Conservation (phyloP, 1,284 basidiomycete genomes). For the Schizopora paradoxa region DNA sequence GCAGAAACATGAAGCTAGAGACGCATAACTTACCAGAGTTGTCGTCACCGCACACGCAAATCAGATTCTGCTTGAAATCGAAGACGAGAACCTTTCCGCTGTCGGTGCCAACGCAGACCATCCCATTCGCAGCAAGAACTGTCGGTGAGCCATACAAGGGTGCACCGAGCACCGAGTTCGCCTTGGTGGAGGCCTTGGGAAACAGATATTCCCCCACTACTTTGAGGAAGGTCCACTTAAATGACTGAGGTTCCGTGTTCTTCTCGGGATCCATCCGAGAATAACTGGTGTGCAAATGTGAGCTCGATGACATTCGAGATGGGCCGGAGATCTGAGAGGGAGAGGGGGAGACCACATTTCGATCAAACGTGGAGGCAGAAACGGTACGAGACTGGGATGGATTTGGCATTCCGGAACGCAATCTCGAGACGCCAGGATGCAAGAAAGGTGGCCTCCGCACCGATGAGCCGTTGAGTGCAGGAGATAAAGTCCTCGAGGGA, state of each 20-base stretch:
- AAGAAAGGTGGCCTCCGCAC: constrained; percentile 47
- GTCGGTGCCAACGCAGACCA: constrained; percentile 87
- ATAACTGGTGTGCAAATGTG: constrained; percentile 40
- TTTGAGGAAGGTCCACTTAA: constrained; percentile 76
- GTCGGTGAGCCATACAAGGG: constrained; percentile 63
- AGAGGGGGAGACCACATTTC: constrained; percentile 43
- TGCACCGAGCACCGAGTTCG: constrained; percentile 54
- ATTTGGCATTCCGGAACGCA: constrained; percentile 65
- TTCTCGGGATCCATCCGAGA: constrained; percentile 21
- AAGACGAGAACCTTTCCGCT: constrained; percentile 79
- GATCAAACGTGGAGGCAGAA: constrained; percentile 42
- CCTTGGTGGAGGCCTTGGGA: constrained; percentile 51
- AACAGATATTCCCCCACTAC: constrained; percentile 52
- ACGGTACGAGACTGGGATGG: constrained; percentile 40
- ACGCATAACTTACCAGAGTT: constrained; percentile 45
- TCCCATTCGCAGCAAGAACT: constrained; percentile 79
- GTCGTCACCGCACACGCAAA: constrained; percentile 72
- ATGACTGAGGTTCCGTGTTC: constrained; percentile 50
- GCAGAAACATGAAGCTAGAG: constrained; percentile 14
- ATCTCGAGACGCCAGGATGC: constrained; percentile 77
- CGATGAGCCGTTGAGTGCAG: constrained; percentile 26
- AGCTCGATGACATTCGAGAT: constrained; percentile 61
- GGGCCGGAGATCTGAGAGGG: constrained; percentile 68
- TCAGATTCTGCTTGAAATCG: constrained; percentile 85
- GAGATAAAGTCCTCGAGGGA: constrained; percentile 34